Base-by-base conservation (phyloP, 352 stramenopile species). In the Globisporangium middletonii region DNA sequence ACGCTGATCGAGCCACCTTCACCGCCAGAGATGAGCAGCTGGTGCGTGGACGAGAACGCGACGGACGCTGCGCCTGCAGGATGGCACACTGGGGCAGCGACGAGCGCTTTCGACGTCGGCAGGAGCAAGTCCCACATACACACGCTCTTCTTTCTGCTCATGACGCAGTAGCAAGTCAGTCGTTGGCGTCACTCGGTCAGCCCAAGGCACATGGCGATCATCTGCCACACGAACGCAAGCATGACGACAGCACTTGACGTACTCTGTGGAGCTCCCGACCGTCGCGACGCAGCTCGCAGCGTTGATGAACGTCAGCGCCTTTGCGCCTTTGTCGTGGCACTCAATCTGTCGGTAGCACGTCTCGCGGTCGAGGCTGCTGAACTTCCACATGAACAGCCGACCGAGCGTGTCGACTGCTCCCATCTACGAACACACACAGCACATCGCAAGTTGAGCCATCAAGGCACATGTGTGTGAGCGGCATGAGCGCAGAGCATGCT, bases 261-360 rank as follows among this genome's bases (percentile, higher is more conserved):
- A 93, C 86, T 92, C 77, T 5, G 82, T 83, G 3, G 86, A 93
- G 49, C 72, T 64, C 2, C 86, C 86, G 2, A 75, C 83, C 3
- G 86, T 94, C 16, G 83, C 86, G 16, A 95, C 49, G 38, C 78
- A 85, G 44, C 76, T 89, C 19, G 76, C 77, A 26, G 83, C 91
- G 49, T 95, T 93, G 45, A 95, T 68, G 51, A 93, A 95, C 15
- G 72, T 63, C 2, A 95, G 66, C 4, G 77, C 75, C 44, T 88
- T 87, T 0, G 82, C 84, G n/a, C 83, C 77, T 59, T 93, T 93
- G 61, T 94, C 85, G 64, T 95, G 86, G 51, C 84, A 94, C 72
- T 85, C 72, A 18, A 93, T 68, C 44, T 86, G 66, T 3, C 77
- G 73, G 54, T 95, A 93, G 53, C 77, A 92, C 6, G 71, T 62